These are phyloP conservation scores for Azolla pinnata DNA, from an alignment of 75 land plant genomes.

Conservation along the genomic window DNA sequence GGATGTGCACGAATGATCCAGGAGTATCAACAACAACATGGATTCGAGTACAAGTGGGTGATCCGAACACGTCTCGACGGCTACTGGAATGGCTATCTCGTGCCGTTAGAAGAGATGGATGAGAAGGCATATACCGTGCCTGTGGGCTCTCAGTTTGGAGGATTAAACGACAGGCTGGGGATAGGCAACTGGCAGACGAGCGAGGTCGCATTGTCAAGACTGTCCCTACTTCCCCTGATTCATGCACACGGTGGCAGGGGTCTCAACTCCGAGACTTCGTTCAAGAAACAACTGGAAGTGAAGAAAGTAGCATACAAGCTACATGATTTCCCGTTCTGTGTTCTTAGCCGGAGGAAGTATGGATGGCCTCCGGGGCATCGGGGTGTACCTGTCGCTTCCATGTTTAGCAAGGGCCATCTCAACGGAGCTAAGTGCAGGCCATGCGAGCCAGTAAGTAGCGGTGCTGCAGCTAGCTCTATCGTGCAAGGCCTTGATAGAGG, in stretches of 20 bases:
- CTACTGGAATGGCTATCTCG: slow-evolving; percentile 50
- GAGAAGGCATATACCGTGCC: slow-evolving; percentile 41
- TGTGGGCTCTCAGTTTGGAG: slow-evolving; percentile 52
- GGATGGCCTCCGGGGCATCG: slow-evolving; percentile 39
- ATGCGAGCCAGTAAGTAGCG: slow-evolving; percentile 46
- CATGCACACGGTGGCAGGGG: slow-evolving; percentile 23
- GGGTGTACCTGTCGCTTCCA: slow-evolving; percentile 71
- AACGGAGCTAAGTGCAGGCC: slow-evolving; percentile 95
- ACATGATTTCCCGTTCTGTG: slow-evolving; percentile 42
- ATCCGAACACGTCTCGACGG: slow-evolving; percentile 71
- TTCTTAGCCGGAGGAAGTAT: slow-evolving; percentile 41
- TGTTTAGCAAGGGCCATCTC: slow-evolving; percentile 56
- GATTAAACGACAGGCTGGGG: slow-evolving; percentile 72
- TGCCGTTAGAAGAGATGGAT: slow-evolving; percentile 6
- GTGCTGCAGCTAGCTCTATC: slow-evolving; percentile 34
- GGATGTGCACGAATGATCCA: slow-evolving; percentile 56
- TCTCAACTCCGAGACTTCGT: slow-evolving; percentile 59
- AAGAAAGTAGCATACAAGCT: slow-evolving; percentile 8
- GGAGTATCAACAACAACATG: slow-evolving; percentile 24
- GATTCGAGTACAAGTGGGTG: slow-evolving; percentile 58
- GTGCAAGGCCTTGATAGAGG: slow-evolving; percentile 19
- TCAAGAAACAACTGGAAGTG: slow-evolving; percentile 43
- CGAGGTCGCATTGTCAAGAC: slow-evolving; percentile 44
- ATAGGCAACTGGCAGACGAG: slow-evolving; percentile 46
- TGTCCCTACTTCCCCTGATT: slow-evolving; percentile 32